These are phyloP conservation scores for Elaeis oleifera DNA, from an alignment of 202 grass and related monocot genomes.

Conservation along the genomic window DNA sequence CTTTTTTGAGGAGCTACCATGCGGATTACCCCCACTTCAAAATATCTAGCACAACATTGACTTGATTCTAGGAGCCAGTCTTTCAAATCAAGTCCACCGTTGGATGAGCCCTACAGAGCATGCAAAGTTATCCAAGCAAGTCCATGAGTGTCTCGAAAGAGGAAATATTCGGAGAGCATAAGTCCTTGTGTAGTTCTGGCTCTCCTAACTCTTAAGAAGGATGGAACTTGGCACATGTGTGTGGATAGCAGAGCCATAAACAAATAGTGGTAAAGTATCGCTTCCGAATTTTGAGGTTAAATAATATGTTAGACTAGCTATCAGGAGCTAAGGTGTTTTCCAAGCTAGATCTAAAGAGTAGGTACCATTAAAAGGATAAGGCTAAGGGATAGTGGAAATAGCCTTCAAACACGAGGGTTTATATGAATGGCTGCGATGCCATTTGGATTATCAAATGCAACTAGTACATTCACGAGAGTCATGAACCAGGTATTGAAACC, in stretches of 20 bases:
- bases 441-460: not conserved
- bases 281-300: not conserved
- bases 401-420: not conserved
- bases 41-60: not conserved
- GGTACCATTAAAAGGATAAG: not conserved
- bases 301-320: not conserved
- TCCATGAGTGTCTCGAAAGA: not conserved
- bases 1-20: not conserved
- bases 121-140: not conserved
- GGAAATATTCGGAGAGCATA: not conserved
- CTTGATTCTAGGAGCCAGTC: not conserved
- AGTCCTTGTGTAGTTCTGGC: not conserved
- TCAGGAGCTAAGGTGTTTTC: not conserved
- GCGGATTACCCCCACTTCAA: not conserved
- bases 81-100: not conserved
- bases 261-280: no score
- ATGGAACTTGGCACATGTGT: not conserved
- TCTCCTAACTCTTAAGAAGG: not conserved
- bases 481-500: not conserved
- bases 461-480: not conserved
- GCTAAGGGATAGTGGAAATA: not conserved
- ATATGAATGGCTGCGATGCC: not conserved
- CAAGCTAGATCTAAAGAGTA: not conserved
- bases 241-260: not conserved
- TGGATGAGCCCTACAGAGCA: not conserved